A percentile compares a stretch with the other conserved stretches of the same genome.
phyloP scores from a whole-genome alignment of 1,284 basidiomycete genomes.

The Ceratobasidium papillatum region DNA sequence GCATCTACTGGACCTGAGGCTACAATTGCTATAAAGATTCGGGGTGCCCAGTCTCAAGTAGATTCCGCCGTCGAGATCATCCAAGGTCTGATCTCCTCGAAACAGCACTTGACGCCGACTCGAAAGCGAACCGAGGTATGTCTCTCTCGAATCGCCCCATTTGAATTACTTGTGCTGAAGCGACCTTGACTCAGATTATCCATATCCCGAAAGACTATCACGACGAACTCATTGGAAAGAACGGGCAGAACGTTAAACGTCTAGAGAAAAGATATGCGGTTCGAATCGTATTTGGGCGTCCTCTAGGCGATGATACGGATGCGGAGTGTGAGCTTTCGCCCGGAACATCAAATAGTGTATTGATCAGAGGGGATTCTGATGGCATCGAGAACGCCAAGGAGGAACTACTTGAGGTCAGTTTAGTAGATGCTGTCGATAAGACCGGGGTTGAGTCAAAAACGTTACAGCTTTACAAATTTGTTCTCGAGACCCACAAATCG shows the following conservation, averaged over 20 bases:
- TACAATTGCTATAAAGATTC: neutral
- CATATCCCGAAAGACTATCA: neutral
- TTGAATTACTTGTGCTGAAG: too few species aligned
- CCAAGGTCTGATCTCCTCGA: too few species aligned
- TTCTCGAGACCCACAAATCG: neutral
- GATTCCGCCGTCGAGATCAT: too few species aligned
- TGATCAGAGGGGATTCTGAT: neutral
- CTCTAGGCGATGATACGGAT: neutral
- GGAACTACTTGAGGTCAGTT: neutral
- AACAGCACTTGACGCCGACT: too few species aligned
- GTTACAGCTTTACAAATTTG: neutral
- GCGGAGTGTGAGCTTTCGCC: neutral
- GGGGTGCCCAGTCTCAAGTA: too few species aligned
- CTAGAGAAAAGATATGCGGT: neutral
- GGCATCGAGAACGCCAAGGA: neutral
- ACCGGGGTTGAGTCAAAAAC: neutral
- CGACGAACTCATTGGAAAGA: neutral
- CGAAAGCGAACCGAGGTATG: neutral
- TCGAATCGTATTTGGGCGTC: neutral
- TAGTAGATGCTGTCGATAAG: too few species aligned
- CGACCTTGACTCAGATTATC: neutral
- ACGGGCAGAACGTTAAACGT: neutral
- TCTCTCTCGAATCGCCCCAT: neutral
- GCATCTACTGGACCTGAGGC: neutral
- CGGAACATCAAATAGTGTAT: neutral